These are phyloP conservation scores for Gonapodya prolifera DNA, from an alignment of 192 early-diverging fungal species.

Conservation along the genomic window DNA sequence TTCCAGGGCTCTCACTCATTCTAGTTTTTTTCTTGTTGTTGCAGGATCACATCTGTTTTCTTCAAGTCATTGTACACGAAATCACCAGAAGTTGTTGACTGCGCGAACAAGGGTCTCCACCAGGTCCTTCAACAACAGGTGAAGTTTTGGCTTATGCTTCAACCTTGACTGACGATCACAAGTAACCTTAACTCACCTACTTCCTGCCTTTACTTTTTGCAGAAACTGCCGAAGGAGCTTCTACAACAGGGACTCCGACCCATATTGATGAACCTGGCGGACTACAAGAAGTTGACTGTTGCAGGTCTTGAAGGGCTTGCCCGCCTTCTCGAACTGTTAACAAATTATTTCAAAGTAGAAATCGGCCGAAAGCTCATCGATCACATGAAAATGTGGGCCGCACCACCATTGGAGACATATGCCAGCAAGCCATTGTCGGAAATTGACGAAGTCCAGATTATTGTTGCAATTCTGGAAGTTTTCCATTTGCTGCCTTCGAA, in stretches of 20 bases:
- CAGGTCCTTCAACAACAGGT: slow-evolving; percentile 59
- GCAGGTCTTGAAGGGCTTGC: slow-evolving; percentile 87
- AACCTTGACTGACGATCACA: too few species aligned
- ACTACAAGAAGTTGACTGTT: slow-evolving; percentile 87
- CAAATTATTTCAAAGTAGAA: slow-evolving; percentile 97
- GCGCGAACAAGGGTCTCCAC: slow-evolving; percentile 78
- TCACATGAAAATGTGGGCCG: slow-evolving; percentile 88
- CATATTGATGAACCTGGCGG: slow-evolving; percentile 87
- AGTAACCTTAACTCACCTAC: too few species aligned
- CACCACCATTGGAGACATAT: slow-evolving; percentile 66
- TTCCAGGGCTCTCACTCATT: background rate
- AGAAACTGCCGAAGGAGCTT: slow-evolving; percentile 86
- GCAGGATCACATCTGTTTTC: slow-evolving; percentile 91
- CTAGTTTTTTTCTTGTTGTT: slow-evolving; percentile 30
- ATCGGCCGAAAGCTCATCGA: slow-evolving; percentile 97
- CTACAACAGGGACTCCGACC: slow-evolving; percentile 92
- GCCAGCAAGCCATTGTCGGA: slow-evolving; percentile 76
- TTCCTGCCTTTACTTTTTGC: too few species aligned
- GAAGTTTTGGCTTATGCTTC: background rate
- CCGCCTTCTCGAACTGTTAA: slow-evolving; percentile 79
- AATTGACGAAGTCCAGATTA: slow-evolving; percentile 83
- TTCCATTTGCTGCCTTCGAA: slow-evolving; percentile 85
- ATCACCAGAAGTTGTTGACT: slow-evolving; percentile 86
- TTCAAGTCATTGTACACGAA: slow-evolving; percentile 98
- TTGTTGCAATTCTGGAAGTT: slow-evolving; percentile 86